Base-by-base conservation (phyloP, 2,329 filamentous ascomycete species). In the Hymenoscyphus scutula region DNA sequence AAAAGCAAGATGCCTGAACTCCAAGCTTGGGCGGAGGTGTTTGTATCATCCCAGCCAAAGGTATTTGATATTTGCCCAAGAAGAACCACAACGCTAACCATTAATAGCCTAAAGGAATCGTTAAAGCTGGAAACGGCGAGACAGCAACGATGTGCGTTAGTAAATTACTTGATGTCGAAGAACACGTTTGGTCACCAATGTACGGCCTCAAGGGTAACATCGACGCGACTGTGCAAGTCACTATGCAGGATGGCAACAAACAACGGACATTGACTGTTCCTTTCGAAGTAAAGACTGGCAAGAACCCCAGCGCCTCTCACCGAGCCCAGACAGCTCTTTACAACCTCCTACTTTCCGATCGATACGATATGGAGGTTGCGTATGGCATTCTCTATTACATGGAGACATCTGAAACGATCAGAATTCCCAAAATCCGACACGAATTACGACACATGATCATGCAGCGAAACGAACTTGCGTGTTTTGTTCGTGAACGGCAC, bases 191-290 rank as follows among this genome's bases (percentile, higher is more conserved):
- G 95, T 98, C 94, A 6, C 95, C 95, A 0, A 94, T 92, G 86
- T 99, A 96, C 74, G 95, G 95, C 0, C 81, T 99, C 17, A 99
- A 99, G 75, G 95, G 95, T 32, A 99, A 98, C 70, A 95, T 99
- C 64, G 95, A 99, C 77, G 95, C 95, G 30, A 98, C 95, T 0
- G 90, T 99, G 0, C 91, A 99, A 77, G 89, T 95, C 17, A 86
- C 84, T 0, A 90, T 97, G 80, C 80, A 85, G 61, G 89, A 96
- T 62, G 84, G 86, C 29, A 79, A 83, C n/a, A 81, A 84, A 32
- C 77, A 80, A 55, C 85, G 85, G 64, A 90, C 84, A 5, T 79
- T 98, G 65, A 93, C 93, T 0, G 91, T 97, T 3, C 95, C 95
- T 0, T 91, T 99, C 67, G 95, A 99, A 74, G 84, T 99, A 70